phyloP scores from a whole-genome alignment of 2,329 filamentous ascomycete species.

The Pseudogymnoascus sp. region DNA sequence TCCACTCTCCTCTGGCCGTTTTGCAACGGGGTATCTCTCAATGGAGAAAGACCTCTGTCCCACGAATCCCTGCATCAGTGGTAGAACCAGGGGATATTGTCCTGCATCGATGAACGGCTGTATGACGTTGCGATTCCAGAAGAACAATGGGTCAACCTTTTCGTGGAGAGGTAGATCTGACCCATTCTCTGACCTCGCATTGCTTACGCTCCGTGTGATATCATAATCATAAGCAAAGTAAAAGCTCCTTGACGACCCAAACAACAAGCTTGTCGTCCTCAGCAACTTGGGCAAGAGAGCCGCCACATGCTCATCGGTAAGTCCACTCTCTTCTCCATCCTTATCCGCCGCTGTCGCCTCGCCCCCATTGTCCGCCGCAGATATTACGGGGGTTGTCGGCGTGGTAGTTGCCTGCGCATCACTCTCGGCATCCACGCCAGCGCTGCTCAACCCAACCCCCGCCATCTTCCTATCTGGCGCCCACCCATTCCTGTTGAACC shows the following conservation, averaged over 20 bases:
- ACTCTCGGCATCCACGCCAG: slow-evolving; percentile 5
- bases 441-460: neutral
- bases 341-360: neutral
- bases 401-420: neutral
- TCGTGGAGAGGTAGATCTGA: slow-evolving; percentile 57
- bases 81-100: slow-evolving; percentile 63
- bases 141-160: slow-evolving; percentile 69
- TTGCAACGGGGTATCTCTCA: slow-evolving; percentile 44
- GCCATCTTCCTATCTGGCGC: slow-evolving; percentile 38
- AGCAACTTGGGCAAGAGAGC: slow-evolving; percentile 72
- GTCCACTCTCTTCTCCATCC: neutral
- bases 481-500: slow-evolving; percentile 85
- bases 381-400: neutral
- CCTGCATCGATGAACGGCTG: slow-evolving; percentile 66
- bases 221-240: slow-evolving; percentile 95
- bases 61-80: slow-evolving; percentile 89
- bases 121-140: slow-evolving; percentile 80
- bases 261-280: slow-evolving; percentile 74
- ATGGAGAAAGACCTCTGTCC: slow-evolving; percentile 76
- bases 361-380: neutral
- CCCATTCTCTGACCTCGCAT: slow-evolving; percentile 31
- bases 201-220: slow-evolving; percentile 60
- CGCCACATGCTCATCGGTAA: neutral
- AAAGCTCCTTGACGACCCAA: slow-evolving; percentile 75
- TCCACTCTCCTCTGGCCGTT: slow-evolving; percentile 38